Evolutionary conservation across 805 yeast genomes (phyloP), one percentile per base, ranked within the genome.

Genomic region (Ogataea pilisensis): DNA sequence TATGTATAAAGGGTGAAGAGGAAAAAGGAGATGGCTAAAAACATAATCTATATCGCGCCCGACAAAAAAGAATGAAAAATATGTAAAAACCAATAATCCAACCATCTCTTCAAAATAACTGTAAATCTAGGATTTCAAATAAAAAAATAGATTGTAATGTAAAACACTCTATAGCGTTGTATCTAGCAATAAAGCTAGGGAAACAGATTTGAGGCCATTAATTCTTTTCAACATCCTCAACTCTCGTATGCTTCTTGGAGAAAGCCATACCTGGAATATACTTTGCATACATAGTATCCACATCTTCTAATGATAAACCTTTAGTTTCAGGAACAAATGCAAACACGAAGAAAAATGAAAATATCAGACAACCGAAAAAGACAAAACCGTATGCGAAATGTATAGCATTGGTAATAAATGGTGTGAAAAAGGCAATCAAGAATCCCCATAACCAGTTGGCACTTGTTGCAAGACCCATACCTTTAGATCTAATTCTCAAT

Each of bases 391-490:
- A 74, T 55, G 70, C 69, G 56, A 73, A 73, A 55, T 72, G 75
- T 48, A 72, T 68, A 40, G 72, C 72, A 14, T 61, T 46, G 18
- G 74, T 70, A 48, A 72, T 72, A 60, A 71, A 69, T 37, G 80
- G 78, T 30, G 88, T 82, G 40, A 81, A 78, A 63, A 75, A 80
- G 8, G 84, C 85, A 57, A 82, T 80, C 19, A 72, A 73, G 58
- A 81, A 82, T 60, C 84, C 84, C 64, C 76, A 80, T 31, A 80
- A 57, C 91, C 91, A 84, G 65, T 84, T 84, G 34, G 87, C 75
- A 19, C 86, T 82, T 3, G 80, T 77, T 11, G 84, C 74, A 39
- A 82, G 56, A 11, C 86, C 75, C 45, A 82, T 74, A 31, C 83
- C 84, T 56, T 76, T 80, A 42, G 83, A 82, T 54, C 89, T 76